Evolutionary conservation across 2,329 filamentous ascomycete species (phyloP).

Genomic region (Sarocladium kiliense): DNA sequence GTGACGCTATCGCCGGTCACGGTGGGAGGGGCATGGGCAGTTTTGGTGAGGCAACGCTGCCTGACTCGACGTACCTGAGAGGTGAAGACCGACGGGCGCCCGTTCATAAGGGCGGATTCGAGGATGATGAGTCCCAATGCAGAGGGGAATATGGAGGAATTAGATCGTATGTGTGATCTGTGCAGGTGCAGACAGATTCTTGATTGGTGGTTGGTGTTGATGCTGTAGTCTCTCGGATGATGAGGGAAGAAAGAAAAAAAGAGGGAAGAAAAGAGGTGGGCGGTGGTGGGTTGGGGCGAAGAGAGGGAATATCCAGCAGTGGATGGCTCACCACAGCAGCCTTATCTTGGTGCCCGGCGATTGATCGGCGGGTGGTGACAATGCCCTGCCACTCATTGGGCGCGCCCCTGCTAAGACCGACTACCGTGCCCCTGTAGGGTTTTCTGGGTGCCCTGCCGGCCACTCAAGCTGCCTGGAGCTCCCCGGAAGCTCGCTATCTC

Average conservation of each 20-base stretch:
- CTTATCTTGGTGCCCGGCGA: background rate
- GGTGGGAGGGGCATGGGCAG: constrained; percentile 5
- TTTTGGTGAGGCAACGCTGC: background rate
- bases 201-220: constrained; percentile 12
- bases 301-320: background rate
- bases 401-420: background rate
- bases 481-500: background rate
- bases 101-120: constrained; percentile 74
- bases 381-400: constrained; percentile 7
- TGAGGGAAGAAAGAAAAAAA: constrained; percentile 11
- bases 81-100: constrained; percentile 78
- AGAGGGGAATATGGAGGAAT: constrained; percentile 20
- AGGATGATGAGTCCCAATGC: constrained; percentile 25
- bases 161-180: constrained; percentile 8
- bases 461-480: no score
- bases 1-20: constrained; percentile 9
- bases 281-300: constrained; percentile 8
- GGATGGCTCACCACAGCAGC: no score
- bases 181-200: constrained; percentile 13
- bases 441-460: no score
- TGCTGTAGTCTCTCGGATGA: constrained; percentile 5
- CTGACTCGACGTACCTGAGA: constrained; percentile 61
- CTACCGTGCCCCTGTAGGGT: background rate
- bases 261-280: constrained; percentile 11
- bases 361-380: constrained; percentile 7